A percentile compares a stretch with the other conserved stretches of the same genome.
Evolutionary conservation across 805 yeast genomes (phyloP).

Genomic region (Kuraishia molischiana): DNA sequence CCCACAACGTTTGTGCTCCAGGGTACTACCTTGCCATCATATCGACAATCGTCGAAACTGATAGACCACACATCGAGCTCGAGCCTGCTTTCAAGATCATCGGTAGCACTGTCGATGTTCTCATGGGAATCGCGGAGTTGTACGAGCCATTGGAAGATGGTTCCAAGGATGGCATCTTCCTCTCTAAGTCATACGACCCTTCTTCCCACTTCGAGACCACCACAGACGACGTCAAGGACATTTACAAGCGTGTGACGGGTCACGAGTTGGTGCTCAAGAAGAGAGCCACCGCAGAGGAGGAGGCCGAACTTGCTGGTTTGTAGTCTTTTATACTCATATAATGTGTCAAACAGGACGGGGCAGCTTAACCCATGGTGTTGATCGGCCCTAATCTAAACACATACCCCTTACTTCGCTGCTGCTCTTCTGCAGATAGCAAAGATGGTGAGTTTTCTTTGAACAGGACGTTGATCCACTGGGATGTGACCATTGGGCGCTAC

Average conservation of each 20-base stretch:
- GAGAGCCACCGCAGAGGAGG: slow-evolving; percentile 60
- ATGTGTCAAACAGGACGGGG: too few relatives aligned
- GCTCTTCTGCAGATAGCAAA: too few relatives aligned
- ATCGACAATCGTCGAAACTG: slow-evolving; percentile 91
- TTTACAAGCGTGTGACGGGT: slow-evolving; percentile 86
- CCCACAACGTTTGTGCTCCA: slow-evolving; percentile 83
- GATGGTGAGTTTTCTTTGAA: too few relatives aligned
- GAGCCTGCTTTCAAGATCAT: slow-evolving; percentile 90
- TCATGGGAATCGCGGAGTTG: slow-evolving; percentile 90
- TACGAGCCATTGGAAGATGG: slow-evolving; percentile 88
- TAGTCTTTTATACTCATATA: too few relatives aligned
- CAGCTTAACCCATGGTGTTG: too few relatives aligned
- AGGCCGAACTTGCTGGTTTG: slow-evolving; percentile 32
- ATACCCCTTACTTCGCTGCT: too few relatives aligned
- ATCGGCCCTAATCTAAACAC: too few relatives aligned
- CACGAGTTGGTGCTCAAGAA: slow-evolving; percentile 82
- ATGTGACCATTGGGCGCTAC: too few relatives aligned
- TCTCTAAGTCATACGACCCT: slow-evolving; percentile 88
- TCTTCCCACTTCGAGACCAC: slow-evolving; percentile 92
- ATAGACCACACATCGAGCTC: slow-evolving; percentile 82
- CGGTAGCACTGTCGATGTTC: slow-evolving; percentile 70
- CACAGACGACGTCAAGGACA: slow-evolving; percentile 93
- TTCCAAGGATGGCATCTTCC: slow-evolving; percentile 60
- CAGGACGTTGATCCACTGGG: too few relatives aligned
- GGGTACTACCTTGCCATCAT: slow-evolving; percentile 90